Evolutionary conservation across 2,329 filamentous ascomycete genomes (phyloP), one percentile per base, ranked within the genome.

Genomic region (Knufia fluminis): DNA sequence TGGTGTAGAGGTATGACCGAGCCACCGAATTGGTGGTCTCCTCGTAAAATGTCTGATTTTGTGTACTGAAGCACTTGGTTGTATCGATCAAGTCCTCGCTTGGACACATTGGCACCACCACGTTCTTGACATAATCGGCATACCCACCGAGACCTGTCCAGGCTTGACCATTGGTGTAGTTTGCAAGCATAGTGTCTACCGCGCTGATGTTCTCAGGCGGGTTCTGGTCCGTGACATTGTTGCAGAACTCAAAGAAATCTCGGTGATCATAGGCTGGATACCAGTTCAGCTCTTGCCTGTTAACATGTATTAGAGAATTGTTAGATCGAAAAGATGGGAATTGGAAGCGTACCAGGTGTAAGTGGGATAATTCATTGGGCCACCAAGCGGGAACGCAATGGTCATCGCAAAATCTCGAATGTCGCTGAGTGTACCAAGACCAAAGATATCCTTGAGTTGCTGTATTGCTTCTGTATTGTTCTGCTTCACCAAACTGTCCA

Each of bases 171-270:
- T 68, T 57, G 0, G 74, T 75, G 58, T 75, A 75, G 8, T 73
- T 67, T 8, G 73, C 63, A 12, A 77, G 60, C 6, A 61, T 62
- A 36, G 66, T 67, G 53, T 78, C 75, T 31, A 75, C 60, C 2
- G 64, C 61, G 1, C 68, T 68, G 48, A 74, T 65, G 38, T 67
- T 67, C 22, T 61, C 64, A 0, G 73, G 68, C 0, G 72, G 63
- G 43, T 71, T 59, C 26, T 69, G 59, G 49, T 75, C 67, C 1
- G 74, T 74, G 39, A 77, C 66, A 47, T 76, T 77, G 7, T 63
- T 65, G 59, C 74, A 77, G 62, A 78, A 78, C 39, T 68, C 54
- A 60, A 69, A 77, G 58, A 77, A 77, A 55, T 77, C 71, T 3
- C 68, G 58, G 1, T 64, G 64, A 35, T 66, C 67, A 49, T 70